Conservation (phyloP, 2,329 filamentous ascomycete species). For the Orbilia ellipsospora region DNA sequence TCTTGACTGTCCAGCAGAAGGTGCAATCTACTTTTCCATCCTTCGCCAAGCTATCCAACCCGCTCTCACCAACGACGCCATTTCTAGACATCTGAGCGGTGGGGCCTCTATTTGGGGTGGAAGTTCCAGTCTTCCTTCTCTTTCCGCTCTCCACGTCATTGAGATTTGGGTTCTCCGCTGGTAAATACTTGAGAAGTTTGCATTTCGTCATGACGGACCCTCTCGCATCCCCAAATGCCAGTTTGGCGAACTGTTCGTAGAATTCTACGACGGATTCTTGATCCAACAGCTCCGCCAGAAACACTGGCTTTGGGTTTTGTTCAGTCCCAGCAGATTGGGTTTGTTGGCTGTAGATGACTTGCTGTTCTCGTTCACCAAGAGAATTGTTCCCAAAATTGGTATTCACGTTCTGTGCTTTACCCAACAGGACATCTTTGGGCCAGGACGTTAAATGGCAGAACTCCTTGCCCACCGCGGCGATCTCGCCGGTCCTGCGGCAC, state of each 20-base stretch:
- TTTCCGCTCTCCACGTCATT: slow-evolving; percentile 54
- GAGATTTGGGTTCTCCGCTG: slow-evolving; percentile 29
- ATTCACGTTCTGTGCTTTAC: slow-evolving; percentile 87
- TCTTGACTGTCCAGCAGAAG: slow-evolving; percentile 96
- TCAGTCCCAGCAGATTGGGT: slow-evolving; percentile 65
- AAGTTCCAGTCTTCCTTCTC: slow-evolving; percentile 55
- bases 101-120: slow-evolving; percentile 26
- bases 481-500: slow-evolving; percentile 88
- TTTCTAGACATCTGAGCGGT: slow-evolving; percentile 59
- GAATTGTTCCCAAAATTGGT: slow-evolving; percentile 75
- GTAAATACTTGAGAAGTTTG: slow-evolving; percentile 82
- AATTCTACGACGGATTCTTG: slow-evolving; percentile 94
- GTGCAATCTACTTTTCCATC: slow-evolving; percentile 94
- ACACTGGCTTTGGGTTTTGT: slow-evolving; percentile 72
- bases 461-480: slow-evolving; percentile 95
- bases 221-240: slow-evolving; percentile 90
- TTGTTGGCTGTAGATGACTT: slow-evolving; percentile 67
- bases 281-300: slow-evolving; percentile 90
- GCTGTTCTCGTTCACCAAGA: slow-evolving; percentile 64
- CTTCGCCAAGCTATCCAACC: slow-evolving; percentile 82
- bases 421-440: slow-evolving; percentile 88
- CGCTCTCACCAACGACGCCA: slow-evolving; percentile 74
- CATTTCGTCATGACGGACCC: slow-evolving; percentile 85
- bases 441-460: slow-evolving; percentile 96
- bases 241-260: slow-evolving; percentile 91